Evolutionary conservation across 257 asterid genomes (phyloP).

Genomic region (Solanum medicagineum): DNA sequence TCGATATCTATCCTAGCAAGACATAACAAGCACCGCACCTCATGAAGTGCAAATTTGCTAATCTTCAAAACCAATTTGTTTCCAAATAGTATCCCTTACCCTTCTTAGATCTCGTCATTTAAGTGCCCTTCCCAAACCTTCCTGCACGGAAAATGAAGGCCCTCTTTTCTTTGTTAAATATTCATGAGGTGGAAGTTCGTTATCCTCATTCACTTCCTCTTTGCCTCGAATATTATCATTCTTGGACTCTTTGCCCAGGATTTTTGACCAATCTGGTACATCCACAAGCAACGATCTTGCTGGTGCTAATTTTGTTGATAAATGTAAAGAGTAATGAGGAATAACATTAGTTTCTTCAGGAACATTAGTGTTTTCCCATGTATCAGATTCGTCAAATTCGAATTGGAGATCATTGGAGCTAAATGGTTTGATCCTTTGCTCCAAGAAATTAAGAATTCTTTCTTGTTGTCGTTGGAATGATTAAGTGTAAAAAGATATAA

Average conservation of each 20-base stretch:
- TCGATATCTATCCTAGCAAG: neutral
- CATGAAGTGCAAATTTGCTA: neutral
- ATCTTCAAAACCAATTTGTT: constrained; percentile 16
- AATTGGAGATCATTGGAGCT: neutral
- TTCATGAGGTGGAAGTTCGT: constrained; percentile 9
- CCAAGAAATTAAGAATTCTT: neutral
- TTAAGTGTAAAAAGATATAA: neutral
- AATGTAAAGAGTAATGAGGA: neutral
- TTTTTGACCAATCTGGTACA: constrained; percentile 9
- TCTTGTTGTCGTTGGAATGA: neutral
- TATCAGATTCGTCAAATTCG: constrained; percentile 9
- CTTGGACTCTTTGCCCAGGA: neutral
- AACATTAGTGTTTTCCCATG: neutral
- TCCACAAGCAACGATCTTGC: constrained; percentile 6
- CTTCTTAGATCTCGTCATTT: constrained; percentile 16
- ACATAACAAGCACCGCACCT: neutral
- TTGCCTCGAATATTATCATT: neutral
- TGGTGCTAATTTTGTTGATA: neutral
- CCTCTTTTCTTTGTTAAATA: constrained; percentile 7
- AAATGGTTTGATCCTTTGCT: neutral
- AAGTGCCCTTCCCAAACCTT: constrained; percentile 9
- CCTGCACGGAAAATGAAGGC: constrained; percentile 7
- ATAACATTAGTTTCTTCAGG: neutral
- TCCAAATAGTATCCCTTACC: constrained; percentile 14
- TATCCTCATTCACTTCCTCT: neutral